Evolutionary conservation across 2,329 filamentous ascomycete genomes (phyloP).

Genomic region (Fusarium sp.): DNA sequence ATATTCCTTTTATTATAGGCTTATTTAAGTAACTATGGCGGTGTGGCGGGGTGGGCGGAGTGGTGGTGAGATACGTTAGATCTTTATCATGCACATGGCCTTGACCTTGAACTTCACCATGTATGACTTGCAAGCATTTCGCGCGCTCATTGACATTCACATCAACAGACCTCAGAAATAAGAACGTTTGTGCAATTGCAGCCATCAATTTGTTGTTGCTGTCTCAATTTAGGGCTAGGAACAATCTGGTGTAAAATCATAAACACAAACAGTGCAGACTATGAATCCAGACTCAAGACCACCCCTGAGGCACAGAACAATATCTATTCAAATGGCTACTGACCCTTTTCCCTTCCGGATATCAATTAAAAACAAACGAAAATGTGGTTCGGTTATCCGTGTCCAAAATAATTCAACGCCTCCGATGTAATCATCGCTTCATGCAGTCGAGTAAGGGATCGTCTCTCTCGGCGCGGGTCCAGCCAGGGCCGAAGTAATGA

Average conservation of each 20-base stretch:
- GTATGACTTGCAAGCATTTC: neutral
- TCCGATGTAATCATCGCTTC: slow-evolving; percentile 31
- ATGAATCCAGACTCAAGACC: slow-evolving; percentile 22
- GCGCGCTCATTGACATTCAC: neutral
- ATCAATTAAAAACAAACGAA: slow-evolving; percentile 36
- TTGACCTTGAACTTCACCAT: neutral
- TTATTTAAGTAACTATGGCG: no score
- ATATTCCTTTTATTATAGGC: no score
- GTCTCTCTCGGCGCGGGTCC: slow-evolving; percentile 47
- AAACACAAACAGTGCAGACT: slow-evolving; percentile 37
- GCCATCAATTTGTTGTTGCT: slow-evolving; percentile 34
- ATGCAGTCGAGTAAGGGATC: slow-evolving; percentile 44
- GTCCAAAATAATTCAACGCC: slow-evolving; percentile 39
- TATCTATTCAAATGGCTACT: slow-evolving; percentile 17
- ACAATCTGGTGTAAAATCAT: slow-evolving; percentile 42
- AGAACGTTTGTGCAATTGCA: slow-evolving; percentile 1
- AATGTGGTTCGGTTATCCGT: slow-evolving; percentile 30
- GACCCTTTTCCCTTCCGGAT: slow-evolving; percentile 9
- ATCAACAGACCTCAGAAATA: neutral
- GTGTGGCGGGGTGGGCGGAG: no score
- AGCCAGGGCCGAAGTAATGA: slow-evolving; percentile 46
- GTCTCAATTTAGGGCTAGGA: slow-evolving; percentile 38
- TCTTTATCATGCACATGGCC: neutral
- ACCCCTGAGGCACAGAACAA: slow-evolving; percentile 11
- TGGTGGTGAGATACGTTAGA: no score